Conservation (phyloP, 106 monocot genomes). For the Dioscorea dumetorum region DNA sequence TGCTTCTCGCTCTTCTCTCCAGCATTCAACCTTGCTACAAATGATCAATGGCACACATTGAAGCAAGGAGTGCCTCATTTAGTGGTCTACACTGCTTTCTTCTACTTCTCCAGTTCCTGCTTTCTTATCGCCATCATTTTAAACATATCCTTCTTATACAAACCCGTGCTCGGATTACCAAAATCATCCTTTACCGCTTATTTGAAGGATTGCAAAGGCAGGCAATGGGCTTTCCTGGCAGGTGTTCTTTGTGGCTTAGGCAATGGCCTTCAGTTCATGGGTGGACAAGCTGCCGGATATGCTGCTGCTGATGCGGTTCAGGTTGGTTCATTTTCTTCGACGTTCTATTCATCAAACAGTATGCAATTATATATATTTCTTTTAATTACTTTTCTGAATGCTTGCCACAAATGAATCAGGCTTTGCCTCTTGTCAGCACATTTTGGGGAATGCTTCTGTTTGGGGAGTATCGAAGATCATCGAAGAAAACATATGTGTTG, state of each 20-base stretch:
- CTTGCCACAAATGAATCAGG: slow-evolving; percentile 27
- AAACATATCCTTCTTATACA: slow-evolving; percentile 72
- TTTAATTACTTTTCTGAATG: background rate
- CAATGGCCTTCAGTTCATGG: slow-evolving; percentile 98
- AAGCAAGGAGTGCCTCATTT: slow-evolving; percentile 81
- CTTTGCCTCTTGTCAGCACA: slow-evolving; percentile 86
- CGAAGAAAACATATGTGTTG: slow-evolving; percentile 56
- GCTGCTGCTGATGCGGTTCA: slow-evolving; percentile 94
- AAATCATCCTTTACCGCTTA: slow-evolving; percentile 76
- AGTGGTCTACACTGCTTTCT: slow-evolving; percentile 96
- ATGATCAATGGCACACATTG: slow-evolving; percentile 93
- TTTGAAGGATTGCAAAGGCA: slow-evolving; percentile 78
- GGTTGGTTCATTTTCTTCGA: slow-evolving; percentile 26
- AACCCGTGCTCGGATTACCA: slow-evolving; percentile 75
- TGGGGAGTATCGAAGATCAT: slow-evolving; percentile 77
- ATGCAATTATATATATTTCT: background rate
- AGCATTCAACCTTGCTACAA: slow-evolving; percentile 89
- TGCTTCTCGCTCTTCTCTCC: slow-evolving; percentile 96
- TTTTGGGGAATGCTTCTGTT: slow-evolving; percentile 86
- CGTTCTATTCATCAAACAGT: background rate
- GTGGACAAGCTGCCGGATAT: slow-evolving; percentile 91
- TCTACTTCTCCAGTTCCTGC: slow-evolving; percentile 87
- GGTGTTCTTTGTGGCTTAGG: slow-evolving; percentile 89
- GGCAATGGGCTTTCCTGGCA: slow-evolving; percentile 86
- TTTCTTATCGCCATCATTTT: slow-evolving; percentile 62